Evolutionary conservation across 352 stramenopile species (phyloP).

Genomic region (Globisporangium abappressorium): DNA sequence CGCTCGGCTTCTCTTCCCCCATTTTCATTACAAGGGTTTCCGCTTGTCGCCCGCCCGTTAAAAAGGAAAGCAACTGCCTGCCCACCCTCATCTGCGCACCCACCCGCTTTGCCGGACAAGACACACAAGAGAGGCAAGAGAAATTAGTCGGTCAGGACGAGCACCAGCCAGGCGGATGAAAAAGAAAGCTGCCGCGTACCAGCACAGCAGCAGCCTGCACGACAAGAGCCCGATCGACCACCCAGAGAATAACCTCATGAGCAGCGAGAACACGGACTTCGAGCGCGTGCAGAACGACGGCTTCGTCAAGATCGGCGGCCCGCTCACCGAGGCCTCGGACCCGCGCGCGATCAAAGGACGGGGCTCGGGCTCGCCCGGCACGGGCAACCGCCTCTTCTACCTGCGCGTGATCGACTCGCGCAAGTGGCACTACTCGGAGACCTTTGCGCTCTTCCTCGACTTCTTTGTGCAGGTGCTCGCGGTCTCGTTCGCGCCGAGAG

Average conservation of each 20-base stretch:
- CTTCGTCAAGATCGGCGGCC: conserved; percentile 82
- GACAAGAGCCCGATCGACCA: conserved; percentile 16
- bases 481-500: conserved; percentile 70
- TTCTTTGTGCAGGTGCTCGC: conserved; percentile 83
- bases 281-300: conserved; percentile 50
- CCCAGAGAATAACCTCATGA: conserved; percentile 20
- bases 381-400: conserved; percentile 73
- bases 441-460: conserved; percentile 82
- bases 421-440: conserved; percentile 88
- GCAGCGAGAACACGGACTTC: conserved; percentile 41
- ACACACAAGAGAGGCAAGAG: neutral
- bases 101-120: neutral
- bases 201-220: conserved; percentile 4
- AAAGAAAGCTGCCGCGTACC: conserved; percentile 13
- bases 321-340: conserved; percentile 66
- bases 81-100: neutral
- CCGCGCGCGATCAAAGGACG: conserved; percentile 62
- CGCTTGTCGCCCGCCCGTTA: neutral
- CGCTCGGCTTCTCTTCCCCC: neutral
- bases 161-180: neutral
- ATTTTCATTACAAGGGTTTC: conserved; percentile 3
- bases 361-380: conserved; percentile 17
- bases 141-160: neutral
- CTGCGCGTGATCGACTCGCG: conserved; percentile 83
- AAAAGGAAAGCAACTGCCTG: neutral